Conservation (phyloP, 306 rosid species). For the Prunus padus region DNA sequence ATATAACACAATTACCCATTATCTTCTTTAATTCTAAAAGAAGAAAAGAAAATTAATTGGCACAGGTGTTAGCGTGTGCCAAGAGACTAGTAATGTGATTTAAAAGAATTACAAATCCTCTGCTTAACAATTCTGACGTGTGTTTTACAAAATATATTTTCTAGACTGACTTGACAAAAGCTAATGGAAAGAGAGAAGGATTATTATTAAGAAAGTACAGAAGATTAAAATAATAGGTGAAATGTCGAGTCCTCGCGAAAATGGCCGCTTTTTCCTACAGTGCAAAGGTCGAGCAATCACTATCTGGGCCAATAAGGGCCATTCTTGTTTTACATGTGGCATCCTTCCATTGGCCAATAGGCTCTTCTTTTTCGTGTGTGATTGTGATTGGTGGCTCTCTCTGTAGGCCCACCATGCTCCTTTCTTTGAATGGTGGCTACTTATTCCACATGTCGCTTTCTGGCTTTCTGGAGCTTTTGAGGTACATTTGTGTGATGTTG, state of each 20-base stretch:
- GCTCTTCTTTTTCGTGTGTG: neutral
- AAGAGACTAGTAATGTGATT: neutral
- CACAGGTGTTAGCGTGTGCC: too few relatives aligned
- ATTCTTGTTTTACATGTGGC: neutral
- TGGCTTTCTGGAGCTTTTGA: neutral
- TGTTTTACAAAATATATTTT: neutral
- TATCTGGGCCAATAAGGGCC: neutral
- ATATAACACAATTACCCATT: too few relatives aligned
- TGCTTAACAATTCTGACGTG: neutral
- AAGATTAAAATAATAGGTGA: neutral
- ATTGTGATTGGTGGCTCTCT: neutral
- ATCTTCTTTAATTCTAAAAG: too few relatives aligned
- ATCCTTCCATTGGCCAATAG: neutral
- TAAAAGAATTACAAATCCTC: neutral
- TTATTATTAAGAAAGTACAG: neutral
- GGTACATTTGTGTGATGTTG: neutral
- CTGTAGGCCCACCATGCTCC: neutral
- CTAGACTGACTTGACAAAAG: neutral
- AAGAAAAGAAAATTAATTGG: too few relatives aligned
- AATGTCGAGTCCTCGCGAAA: neutral
- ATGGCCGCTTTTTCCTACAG: slow-evolving; percentile 13
- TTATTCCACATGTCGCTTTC: slow-evolving; percentile 15
- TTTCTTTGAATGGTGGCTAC: slow-evolving; percentile 7
- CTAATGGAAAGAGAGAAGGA: neutral
- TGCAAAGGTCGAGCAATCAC: neutral